Evolutionary conservation across 805 yeast species (phyloP), one percentile per base, ranked within the genome.

Genomic region (Helenozyma baotianmanensis): DNA sequence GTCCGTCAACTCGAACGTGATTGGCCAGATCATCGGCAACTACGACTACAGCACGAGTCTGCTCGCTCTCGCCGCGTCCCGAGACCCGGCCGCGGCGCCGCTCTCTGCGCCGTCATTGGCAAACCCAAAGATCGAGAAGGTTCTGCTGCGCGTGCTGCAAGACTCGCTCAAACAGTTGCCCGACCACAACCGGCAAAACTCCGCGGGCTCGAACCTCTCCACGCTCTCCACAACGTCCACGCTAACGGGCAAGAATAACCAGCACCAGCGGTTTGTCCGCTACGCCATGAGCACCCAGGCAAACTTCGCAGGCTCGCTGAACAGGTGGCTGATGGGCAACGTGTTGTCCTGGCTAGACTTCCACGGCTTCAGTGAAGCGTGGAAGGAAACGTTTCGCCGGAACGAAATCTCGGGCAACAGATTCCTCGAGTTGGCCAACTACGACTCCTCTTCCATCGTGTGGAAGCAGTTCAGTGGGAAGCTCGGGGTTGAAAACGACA

Each of bases 251-350:
- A 53, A 56, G 23, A 47, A 49, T 15, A 58, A 55, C 35, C 63
- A 59, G 41, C 66, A 61, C 39, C 62, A 61, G 45, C 43, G 72
- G 26, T 66, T 65, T 43, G 62, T 62, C 16, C 46, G 68, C 23
- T 66, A 66, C 43, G 70, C 67, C 15, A 64, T 64, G 68, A 60
- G 53, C 26, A 60, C 62, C 1, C 67, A 56, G 34, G 43, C 58
- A 3, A 45, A 48, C 13, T 27, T 23, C 10, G 18, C 28, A 23
- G 22, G 30, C 7, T 18, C 25, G 8, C 33, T 30, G 34, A 68
- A 66, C 5, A 80, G 76, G 38, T 87, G 96, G 96, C 76, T 80
- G 2, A 60, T 73, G 42, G 76, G 70, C n/a, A 67, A 82, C 32
- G 89, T 87, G 1, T 38, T 68, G 0, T 53, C 61, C 29, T 88